Evolutionary conservation across 2,329 filamentous ascomycete genomes (phyloP).

Genomic region (Rasamsonia emersonii): DNA sequence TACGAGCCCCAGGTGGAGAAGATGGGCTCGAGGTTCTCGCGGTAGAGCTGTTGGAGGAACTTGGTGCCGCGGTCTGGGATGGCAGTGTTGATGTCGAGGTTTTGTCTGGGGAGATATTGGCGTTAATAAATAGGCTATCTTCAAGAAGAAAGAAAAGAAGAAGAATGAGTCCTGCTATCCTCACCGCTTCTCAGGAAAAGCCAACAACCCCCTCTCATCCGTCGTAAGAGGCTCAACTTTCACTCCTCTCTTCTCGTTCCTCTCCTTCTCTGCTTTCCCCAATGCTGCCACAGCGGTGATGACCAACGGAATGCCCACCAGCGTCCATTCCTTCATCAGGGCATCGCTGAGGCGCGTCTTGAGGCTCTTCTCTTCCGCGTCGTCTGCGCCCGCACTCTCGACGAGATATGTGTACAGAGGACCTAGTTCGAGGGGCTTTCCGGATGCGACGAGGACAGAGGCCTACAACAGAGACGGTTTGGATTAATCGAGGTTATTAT

Average conservation of each 20-base stretch:
- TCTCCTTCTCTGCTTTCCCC: conserved; percentile 17
- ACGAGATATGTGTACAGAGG: conserved; percentile 19
- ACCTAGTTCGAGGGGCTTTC: conserved; percentile 17
- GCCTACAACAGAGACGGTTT: too few species aligned
- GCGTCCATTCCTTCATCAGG: conserved; percentile 23
- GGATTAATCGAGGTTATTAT: background rate
- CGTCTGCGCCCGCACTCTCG: conserved; percentile 5
- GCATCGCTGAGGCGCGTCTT: conserved; percentile 18
- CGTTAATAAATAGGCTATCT: too few species aligned
- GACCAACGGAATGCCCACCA: conserved; percentile 24
- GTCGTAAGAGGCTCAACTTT: conserved; percentile 8
- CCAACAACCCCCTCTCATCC: conserved; percentile 7
- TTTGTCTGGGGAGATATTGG: conserved; percentile 9
- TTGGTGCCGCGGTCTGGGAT: conserved; percentile 20
- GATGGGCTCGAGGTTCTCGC: conserved; percentile 20
- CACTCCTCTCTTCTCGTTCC: conserved; percentile 9
- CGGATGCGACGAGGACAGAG: conserved; percentile 18
- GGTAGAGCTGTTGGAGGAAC: conserved; percentile 22
- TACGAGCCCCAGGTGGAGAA: conserved; percentile 22
- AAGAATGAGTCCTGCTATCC: too few species aligned
- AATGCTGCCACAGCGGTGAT: conserved; percentile 20
- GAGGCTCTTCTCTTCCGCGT: conserved; percentile 11
- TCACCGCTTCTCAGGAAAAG: conserved; percentile 13
- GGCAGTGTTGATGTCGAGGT: conserved; percentile 12
- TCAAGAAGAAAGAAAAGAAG: too few species aligned